phyloP scores from a whole-genome alignment of 805 yeast species.

The Candida patagonica region DNA sequence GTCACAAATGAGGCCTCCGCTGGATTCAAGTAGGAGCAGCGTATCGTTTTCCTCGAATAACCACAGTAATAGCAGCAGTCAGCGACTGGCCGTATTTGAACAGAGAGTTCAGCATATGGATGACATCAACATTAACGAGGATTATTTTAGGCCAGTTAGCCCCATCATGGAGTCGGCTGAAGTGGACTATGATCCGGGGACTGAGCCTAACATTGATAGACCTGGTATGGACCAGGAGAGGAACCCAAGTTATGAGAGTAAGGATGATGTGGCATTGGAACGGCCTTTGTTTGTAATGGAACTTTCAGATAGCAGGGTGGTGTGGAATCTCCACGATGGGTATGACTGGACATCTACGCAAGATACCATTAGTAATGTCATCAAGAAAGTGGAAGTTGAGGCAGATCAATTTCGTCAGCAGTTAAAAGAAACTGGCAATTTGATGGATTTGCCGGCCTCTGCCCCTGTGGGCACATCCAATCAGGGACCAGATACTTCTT shows the following conservation, averaged over 20 bases:
- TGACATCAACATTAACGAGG: constrained; percentile 14
- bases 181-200: constrained; percentile 1
- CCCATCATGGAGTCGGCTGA: not conserved
- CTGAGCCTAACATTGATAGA: too few relatives aligned
- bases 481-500: too few relatives aligned
- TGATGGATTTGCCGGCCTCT: too few relatives aligned
- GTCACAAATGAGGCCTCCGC: too few relatives aligned
- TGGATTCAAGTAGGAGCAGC: not conserved
- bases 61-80: constrained; percentile 3
- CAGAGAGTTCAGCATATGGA: constrained; percentile 12
- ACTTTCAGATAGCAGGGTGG: constrained; percentile 8
- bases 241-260: not conserved
- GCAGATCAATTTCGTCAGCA: constrained; percentile 30
- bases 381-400: constrained; percentile 48
- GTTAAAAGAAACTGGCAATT: too few relatives aligned
- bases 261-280: not conserved
- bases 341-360: constrained; percentile 86
- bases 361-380: constrained; percentile 51
- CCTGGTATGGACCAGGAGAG: not conserved
- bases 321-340: constrained; percentile 64
- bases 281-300: constrained; percentile 1
- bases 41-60: not conserved
- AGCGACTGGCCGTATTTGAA: constrained; percentile 13
- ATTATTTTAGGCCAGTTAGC: constrained; percentile 17
- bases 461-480: too few relatives aligned